Percentiles rank a stretch among this genome's conserved stretches.
These are phyloP conservation scores for Phytophthora brassicae DNA, from an alignment of 352 stramenopile species.

Conservation along the genomic window DNA sequence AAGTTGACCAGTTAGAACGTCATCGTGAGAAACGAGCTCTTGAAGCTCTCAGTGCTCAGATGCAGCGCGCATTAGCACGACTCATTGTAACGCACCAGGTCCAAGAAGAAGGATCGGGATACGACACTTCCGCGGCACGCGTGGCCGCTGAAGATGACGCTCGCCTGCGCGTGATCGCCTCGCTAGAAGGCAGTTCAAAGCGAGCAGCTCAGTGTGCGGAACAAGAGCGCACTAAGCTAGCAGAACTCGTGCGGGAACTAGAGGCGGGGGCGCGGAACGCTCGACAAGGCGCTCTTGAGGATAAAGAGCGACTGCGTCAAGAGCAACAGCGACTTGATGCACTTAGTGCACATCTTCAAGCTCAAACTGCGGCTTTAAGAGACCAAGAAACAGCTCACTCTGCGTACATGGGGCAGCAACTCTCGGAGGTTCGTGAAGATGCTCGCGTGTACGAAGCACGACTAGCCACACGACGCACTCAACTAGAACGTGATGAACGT, in stretches of 20 bases:
- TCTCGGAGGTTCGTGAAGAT: slow-evolving; percentile 46
- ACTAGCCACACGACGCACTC: slow-evolving; percentile 35
- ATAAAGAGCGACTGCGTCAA: slow-evolving; percentile 70
- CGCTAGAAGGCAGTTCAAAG: slow-evolving; percentile 61
- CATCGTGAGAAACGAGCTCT: slow-evolving; percentile 52
- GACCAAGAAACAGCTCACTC: slow-evolving; percentile 52
- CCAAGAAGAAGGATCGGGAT: slow-evolving; percentile 38
- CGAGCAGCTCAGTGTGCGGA: slow-evolving; percentile 53
- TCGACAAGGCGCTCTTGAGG: slow-evolving; percentile 64
- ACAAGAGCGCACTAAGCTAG: slow-evolving; percentile 61
- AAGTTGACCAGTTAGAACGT: slow-evolving; percentile 36
- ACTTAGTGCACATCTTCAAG: slow-evolving; percentile 66
- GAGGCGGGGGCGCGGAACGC: slow-evolving; percentile 53
- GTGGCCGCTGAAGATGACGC: slow-evolving; percentile 47
- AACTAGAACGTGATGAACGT: slow-evolving; percentile 48
- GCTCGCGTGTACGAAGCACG: slow-evolving; percentile 46
- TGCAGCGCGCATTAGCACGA: slow-evolving; percentile 54
- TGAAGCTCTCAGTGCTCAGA: slow-evolving; percentile 48
- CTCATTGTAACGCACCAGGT: slow-evolving; percentile 53
- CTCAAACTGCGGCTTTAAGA: slow-evolving; percentile 53
- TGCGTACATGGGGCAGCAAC: slow-evolving; percentile 42
- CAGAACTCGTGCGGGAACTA: slow-evolving; percentile 47
- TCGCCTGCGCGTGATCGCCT: slow-evolving; percentile 61
- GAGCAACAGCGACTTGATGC: slow-evolving; percentile 69
- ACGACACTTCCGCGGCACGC: slow-evolving; percentile 31